A percentile compares a stretch with the other conserved stretches of the same genome.
These are phyloP conservation scores for Alternaria burnsii DNA, from an alignment of 2,329 filamentous ascomycete genomes.

Conservation along the genomic window DNA sequence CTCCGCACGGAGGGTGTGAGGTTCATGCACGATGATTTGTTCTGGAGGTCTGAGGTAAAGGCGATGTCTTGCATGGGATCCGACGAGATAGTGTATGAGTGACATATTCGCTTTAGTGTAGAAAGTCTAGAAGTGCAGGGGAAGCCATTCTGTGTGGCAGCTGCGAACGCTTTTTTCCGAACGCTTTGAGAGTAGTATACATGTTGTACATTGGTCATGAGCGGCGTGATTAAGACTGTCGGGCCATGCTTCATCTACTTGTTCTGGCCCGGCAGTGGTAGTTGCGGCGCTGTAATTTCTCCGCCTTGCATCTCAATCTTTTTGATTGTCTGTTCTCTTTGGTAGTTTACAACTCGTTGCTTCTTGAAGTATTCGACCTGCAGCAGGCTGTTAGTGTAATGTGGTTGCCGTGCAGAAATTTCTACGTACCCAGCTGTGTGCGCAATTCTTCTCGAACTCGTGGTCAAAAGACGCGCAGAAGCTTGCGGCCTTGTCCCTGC, in stretches of 20 bases:
- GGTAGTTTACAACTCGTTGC: constrained; percentile 88
- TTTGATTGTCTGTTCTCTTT: constrained; percentile 74
- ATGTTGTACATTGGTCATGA: constrained; percentile 22
- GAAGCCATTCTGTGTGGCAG: not conserved
- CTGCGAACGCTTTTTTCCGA: not conserved
- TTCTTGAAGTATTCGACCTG: constrained; percentile 98
- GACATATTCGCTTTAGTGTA: not conserved
- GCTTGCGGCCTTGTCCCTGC: constrained; percentile 57
- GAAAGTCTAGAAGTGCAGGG: not conserved
- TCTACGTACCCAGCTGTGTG: constrained; percentile 82
- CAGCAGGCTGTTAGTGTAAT: constrained; percentile 19
- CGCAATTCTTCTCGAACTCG: constrained; percentile 85
- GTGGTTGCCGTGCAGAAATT: not conserved
- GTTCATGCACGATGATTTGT: constrained; percentile 2
- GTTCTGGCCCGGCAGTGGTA: constrained; percentile 39
- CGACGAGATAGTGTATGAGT: not conserved
- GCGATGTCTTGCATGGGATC: not conserved
- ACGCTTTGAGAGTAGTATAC: constrained; percentile 10
- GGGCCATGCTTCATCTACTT: constrained; percentile 6
- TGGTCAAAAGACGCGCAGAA: constrained; percentile 68
- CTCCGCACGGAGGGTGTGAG: constrained; percentile 1
- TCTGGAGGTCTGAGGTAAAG: not conserved
- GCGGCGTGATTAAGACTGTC: constrained; percentile 10
- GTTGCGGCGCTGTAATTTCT: constrained; percentile 46
- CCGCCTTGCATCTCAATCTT: constrained; percentile 55